Evolutionary conservation across 192 early-diverging fungal species (phyloP), one percentile per base, ranked within the genome.

Genomic region (Rhizophagus clarus): DNA sequence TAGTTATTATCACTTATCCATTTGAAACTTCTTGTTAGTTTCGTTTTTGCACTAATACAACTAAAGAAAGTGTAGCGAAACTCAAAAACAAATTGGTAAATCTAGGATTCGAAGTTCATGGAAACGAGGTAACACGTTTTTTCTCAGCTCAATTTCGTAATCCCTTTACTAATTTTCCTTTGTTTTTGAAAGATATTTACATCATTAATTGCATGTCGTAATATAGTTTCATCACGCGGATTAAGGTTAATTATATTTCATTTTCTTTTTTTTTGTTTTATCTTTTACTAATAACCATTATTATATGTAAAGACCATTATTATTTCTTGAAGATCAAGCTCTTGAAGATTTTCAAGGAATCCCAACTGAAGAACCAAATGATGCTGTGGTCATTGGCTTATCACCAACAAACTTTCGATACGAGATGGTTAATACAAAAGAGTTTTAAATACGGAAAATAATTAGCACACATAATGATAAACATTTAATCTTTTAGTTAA

Each of bases 1-100:
- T 3, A 76, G 0, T 66, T 2, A 63, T 6, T 51, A 26, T 74
- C 12, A 11, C 22, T 56, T 14, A 64, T 29, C 8, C 11, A 64
- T 62, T 62, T 3, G 11, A 45, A 45, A 8, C 68, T n/a, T 42
- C n/a, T 63, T 68, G 34, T 72, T 74, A 32, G 83, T 80, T 89
- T 51, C 85, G 91, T 3, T 96, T 96, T 83, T 92, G 94, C n/a
- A 95, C 94, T 63, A 97, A 97, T 84, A 96, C 95, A 2, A 96
- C 96, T 22, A 95, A 95, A 73, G 88, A 93, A 72, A 92, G 91
- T 42, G 83, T 85, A 45, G 80, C 82, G 34, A 68, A 68, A 20
- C 83, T 97, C 1, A 83, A 90, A n/a, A 69, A 74, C n/a, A 89
- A 90, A 66, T 86, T 97, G 15, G 70, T 76, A 20, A 64, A 64